Evolutionary conservation across 192 early-diverging fungal genomes (phyloP), one percentile per base, ranked within the genome.

Genomic region (Phlyctochytrium arcticum): DNA sequence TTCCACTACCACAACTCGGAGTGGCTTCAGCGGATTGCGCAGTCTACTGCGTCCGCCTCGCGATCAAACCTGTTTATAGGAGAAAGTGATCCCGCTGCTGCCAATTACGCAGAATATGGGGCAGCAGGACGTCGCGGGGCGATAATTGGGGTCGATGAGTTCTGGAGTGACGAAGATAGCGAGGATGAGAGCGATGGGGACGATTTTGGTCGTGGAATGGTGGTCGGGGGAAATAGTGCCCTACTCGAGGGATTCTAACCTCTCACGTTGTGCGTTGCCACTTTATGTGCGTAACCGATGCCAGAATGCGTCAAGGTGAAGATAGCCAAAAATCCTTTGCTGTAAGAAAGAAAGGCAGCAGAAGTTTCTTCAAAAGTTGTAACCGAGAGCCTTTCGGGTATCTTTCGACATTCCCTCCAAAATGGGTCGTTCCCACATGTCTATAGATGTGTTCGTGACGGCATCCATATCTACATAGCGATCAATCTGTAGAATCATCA

Each of bases 1-100:
- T 85, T 85, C 67, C 71, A 76, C 23, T 84, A 70, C 68, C 83
- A 85, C 68, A 85, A 85, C 57, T 58, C 77, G 3, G 83, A 85
- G 63, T 85, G 83, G 75, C 48, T 82, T 6, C 32, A 56, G 17
- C 62, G 77, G 9, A 73, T 82, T 26, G 62, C 80, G 5, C 71
- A 77, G 24, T 26, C 69, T 0, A 56, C 70, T n/a, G 37, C 48
- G 15, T 44, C 69, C 32, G 59, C 59, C 42, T 61, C 59, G 29
- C 39, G 39, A n/a, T 12, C 1, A n/a, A 44, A 44, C 21, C 12
- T 44, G 39, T 44, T n/a, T 19, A 44, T 19, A 44, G 39, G 12
- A 2, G 50, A 53, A 53, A 27, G 29, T 9, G 50, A 53, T 27
- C 35, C 68, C 15, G 63, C 46, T 31, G 57, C n/a, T 26, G 48